Evolutionary conservation across 1,284 basidiomycete genomes (phyloP).

Genomic region (Pseudomicrostroma phylloplanum): DNA sequence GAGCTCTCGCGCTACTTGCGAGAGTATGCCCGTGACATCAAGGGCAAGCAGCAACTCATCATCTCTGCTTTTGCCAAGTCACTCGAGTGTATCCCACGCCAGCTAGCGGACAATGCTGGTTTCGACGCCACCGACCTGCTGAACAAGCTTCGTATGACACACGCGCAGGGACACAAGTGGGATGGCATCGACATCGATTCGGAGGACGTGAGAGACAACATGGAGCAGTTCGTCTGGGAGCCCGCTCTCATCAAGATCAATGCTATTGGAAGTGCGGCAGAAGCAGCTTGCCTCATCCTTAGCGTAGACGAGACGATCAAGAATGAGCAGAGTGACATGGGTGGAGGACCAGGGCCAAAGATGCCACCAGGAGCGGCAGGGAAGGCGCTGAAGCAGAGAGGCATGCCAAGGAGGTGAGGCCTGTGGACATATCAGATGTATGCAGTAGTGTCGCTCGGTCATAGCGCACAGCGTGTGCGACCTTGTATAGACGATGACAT

Average conservation of each 20-base stretch:
- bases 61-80: constrained; percentile 94
- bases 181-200: constrained; percentile 92
- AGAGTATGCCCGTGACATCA: constrained; percentile 81
- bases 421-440: too few species aligned
- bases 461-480: too few species aligned
- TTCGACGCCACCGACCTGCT: constrained; percentile 95
- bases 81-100: constrained; percentile 92
- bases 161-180: constrained; percentile 79
- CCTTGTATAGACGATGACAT: too few species aligned
- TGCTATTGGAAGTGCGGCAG: constrained; percentile 85
- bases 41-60: constrained; percentile 92
- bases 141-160: constrained; percentile 95
- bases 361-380: constrained; percentile 45
- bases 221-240: constrained; percentile 96
- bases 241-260: constrained; percentile 92
- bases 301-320: constrained; percentile 49
- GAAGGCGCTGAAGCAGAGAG: constrained; percentile 27
- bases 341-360: constrained; percentile 25
- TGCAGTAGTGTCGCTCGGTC: too few species aligned
- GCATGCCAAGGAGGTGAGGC: constrained; percentile 10
- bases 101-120: constrained; percentile 97
- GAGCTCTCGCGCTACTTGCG: constrained; percentile 89
- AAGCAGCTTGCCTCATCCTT: constrained; percentile 85
- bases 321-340: constrained; percentile 34
- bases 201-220: constrained; percentile 80